Conservation (phyloP, 108 stramenopile genomes). For the Cyclotella cryptica region DNA sequence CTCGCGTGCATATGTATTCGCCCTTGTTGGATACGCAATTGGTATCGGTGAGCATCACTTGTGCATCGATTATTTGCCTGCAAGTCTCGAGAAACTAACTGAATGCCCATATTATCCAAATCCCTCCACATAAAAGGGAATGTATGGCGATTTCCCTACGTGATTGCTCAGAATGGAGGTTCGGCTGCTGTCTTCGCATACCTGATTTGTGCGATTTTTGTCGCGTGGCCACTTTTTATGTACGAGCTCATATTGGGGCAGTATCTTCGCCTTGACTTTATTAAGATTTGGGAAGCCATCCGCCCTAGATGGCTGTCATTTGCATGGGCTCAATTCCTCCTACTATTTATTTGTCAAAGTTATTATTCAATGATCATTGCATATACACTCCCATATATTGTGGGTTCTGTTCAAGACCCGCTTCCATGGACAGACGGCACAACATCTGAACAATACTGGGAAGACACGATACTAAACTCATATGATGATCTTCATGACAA, state of each 20-base stretch:
- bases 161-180: constrained; percentile 9
- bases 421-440: constrained; percentile 9
- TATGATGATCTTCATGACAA: constrained; percentile 8
- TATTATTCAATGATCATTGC: constrained; percentile 8
- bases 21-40: constrained; percentile 15
- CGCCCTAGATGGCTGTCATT: constrained; percentile 1
- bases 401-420: background rate
- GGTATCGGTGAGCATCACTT: too few species aligned
- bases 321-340: constrained; percentile 2
- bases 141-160: constrained; percentile 12
- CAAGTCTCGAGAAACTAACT: too few species aligned
- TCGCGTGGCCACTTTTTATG: constrained; percentile 3
- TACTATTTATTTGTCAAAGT: background rate
- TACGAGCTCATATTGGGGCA: constrained; percentile 1
- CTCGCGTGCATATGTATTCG: background rate
- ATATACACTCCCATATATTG: constrained; percentile 14
- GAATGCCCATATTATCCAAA: too few species aligned
- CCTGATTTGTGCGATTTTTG: constrained; percentile 5
- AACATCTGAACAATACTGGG: constrained; percentile 4
- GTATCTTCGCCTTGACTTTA: background rate
- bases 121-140: too few species aligned
- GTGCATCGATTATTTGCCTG: too few species aligned
- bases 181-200: constrained; percentile 1
- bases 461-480: constrained; percentile 3
- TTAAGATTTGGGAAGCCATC: constrained; percentile 3